A percentile compares a stretch with the other conserved stretches of the same genome.
These are phyloP conservation scores for Rutstroemia sp. DNA, from an alignment of 2,329 filamentous ascomycete genomes.

Conservation along the genomic window DNA sequence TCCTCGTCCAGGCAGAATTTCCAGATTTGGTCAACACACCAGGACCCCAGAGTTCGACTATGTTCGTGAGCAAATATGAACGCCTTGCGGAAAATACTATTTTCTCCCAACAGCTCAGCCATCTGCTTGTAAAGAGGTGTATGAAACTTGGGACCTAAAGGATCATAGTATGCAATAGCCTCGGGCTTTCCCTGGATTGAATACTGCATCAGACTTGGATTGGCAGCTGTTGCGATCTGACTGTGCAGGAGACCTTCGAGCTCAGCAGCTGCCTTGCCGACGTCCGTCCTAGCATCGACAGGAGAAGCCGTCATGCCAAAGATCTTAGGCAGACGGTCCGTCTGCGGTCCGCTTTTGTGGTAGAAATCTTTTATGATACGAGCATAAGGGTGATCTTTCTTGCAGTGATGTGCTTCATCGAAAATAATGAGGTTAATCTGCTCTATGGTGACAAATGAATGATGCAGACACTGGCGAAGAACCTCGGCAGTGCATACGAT, in stretches of 20 bases:
- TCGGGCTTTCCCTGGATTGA: conserved; percentile 54
- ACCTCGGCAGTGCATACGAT: conserved; percentile 92
- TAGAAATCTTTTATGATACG: conserved; percentile 88
- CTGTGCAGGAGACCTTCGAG: conserved; percentile 73
- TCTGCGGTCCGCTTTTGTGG: conserved; percentile 33
- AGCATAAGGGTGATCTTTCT: conserved; percentile 88
- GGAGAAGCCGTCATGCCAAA: conserved; percentile 98
- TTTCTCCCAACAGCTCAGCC: conserved; percentile 38
- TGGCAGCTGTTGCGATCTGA: conserved; percentile 70
- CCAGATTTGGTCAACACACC: conserved; percentile 84
- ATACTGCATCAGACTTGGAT: conserved; percentile 51
- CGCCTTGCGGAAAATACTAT: conserved; percentile 36
- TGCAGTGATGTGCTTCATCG: conserved; percentile 93
- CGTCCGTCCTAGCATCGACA: conserved; percentile 72
- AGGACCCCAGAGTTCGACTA: conserved; percentile 63
- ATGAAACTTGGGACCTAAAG: conserved; percentile 42
- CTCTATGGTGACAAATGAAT: conserved; percentile 71
- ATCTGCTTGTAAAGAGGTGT: conserved; percentile 60
- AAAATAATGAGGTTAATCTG: conserved; percentile 88
- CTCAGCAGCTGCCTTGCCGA: conserved; percentile 60
- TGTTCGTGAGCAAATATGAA: conserved; percentile 47
- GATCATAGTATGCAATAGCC: conserved; percentile 45
- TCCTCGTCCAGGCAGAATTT: conserved; percentile 54
- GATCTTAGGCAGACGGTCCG: conserved; percentile 58
- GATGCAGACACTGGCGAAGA: conserved; percentile 67